phyloP scores from a whole-genome alignment of 2,329 filamentous ascomycete genomes.

The Endoconidiophora laricicola region DNA sequence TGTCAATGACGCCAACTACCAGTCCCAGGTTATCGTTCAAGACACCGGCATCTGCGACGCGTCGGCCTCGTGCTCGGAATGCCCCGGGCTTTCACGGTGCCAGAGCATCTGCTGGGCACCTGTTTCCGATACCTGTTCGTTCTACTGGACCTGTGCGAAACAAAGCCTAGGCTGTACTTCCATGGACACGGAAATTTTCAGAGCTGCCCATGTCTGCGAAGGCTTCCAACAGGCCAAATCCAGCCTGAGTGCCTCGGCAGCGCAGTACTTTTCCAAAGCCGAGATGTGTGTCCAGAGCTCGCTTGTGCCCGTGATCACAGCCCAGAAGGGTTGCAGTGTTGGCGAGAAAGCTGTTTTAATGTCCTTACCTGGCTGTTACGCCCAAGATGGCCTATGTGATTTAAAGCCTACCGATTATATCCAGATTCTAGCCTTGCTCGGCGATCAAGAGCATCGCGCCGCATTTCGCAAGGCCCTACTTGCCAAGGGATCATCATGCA shows the following conservation, averaged over 20 bases:
- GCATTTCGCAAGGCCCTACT: conserved; percentile 5
- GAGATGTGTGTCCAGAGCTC: conserved; percentile 7
- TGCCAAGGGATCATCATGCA: background rate
- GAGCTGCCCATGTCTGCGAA: conserved; percentile 6
- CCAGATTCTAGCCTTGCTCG: conserved; percentile 6
- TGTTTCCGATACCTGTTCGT: conserved; percentile 3
- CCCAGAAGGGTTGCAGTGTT: conserved; percentile 3
- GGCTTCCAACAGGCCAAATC: conserved; percentile 5
- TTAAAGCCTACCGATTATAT: conserved; percentile 5
- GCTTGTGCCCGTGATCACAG: background rate
- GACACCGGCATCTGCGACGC: conserved; percentile 5
- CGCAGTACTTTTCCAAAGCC: conserved; percentile 3
- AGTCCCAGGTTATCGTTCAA: conserved; percentile 6
- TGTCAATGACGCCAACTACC: background rate
- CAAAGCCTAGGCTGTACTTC: conserved; percentile 3
- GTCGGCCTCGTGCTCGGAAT: conserved; percentile 4
- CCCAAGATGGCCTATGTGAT: conserved; percentile 5
- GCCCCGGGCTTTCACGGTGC: conserved; percentile 10
- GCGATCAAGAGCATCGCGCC: conserved; percentile 6
- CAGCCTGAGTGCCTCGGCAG: background rate
- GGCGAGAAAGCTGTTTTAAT: conserved; percentile 1
- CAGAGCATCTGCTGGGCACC: conserved; percentile 1
- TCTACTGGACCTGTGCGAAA: conserved; percentile 8
- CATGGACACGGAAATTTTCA: background rate
- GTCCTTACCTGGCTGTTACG: conserved; percentile 4